A percentile compares a stretch with the other conserved stretches of the same genome.
Conservation (phyloP, 2,329 filamentous ascomycete species). For the Pyrenophora tritici-repentis region DNA sequence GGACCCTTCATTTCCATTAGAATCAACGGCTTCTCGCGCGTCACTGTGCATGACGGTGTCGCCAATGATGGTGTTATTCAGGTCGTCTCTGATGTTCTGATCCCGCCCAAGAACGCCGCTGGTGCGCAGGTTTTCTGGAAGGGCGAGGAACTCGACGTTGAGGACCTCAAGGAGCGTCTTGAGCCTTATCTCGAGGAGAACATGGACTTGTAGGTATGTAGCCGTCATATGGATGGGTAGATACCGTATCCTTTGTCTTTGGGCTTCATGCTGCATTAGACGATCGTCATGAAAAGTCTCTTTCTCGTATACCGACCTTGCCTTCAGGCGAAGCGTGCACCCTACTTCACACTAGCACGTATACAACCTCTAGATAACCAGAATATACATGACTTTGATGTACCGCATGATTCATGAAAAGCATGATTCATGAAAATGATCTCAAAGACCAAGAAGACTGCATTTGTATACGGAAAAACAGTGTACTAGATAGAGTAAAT, state of each 20-base stretch:
- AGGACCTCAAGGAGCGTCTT: constrained; percentile 63
- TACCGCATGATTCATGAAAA: no score
- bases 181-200: constrained; percentile 41
- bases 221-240: no score
- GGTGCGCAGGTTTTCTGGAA: constrained; percentile 44
- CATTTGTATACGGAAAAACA: no score
- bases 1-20: constrained; percentile 72
- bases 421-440: no score
- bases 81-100: constrained; percentile 71
- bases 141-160: constrained; percentile 60
- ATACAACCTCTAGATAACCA: neutral
- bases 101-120: constrained; percentile 68
- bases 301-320: constrained; percentile 1
- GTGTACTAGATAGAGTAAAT: no score
- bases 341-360: constrained; percentile 2
- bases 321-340: neutral
- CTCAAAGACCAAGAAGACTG: no score
- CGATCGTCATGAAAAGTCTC: constrained; percentile 4
- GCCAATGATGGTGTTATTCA: constrained; percentile 84
- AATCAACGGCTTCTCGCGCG: constrained; percentile 73
- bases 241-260: neutral
- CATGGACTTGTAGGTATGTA: constrained; percentile 34
- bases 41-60: constrained; percentile 71
- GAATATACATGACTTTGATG: neutral
- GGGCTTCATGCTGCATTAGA: neutral